Evolutionary conservation across 1,284 basidiomycete genomes (phyloP).

Genomic region (Lentinula novae-zelandiae): DNA sequence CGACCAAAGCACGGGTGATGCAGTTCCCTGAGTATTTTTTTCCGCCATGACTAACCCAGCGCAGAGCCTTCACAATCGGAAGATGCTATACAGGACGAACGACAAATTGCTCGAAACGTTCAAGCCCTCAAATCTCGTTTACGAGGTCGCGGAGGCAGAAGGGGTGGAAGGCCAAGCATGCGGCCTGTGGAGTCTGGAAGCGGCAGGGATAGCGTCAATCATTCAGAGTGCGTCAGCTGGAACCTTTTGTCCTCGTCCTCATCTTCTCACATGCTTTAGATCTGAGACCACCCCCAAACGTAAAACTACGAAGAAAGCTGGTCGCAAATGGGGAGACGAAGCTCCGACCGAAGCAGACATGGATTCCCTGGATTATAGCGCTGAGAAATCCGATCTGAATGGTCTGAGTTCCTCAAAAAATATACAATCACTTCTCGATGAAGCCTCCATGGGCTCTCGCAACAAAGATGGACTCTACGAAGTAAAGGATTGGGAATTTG

Average conservation of each 20-base stretch:
- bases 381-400: conserved; percentile 25
- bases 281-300: conserved; percentile 58
- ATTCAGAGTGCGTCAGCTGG: conserved; percentile 55
- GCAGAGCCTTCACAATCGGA: conserved; percentile 57
- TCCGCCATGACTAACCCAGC: conserved; percentile 7
- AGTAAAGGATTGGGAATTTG: conserved; percentile 90
- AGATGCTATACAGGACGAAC: conserved; percentile 69
- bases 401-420: conserved; percentile 41
- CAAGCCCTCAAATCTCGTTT: conserved; percentile 86
- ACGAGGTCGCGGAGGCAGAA: conserved; percentile 61
- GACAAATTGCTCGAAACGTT: conserved; percentile 90
- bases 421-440: conserved; percentile 66
- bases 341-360: conserved; percentile 81
- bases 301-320: conserved; percentile 68
- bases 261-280: conserved; percentile 31
- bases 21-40: neutral
- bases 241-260: conserved; percentile 8
- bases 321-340: conserved; percentile 91
- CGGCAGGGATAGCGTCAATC: conserved; percentile 57
- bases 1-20: conserved; percentile 51
- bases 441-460: conserved; percentile 76
- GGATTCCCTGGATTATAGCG: conserved; percentile 85
- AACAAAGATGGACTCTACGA: conserved; percentile 88
- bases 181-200: conserved; percentile 48
- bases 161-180: conserved; percentile 47